Evolutionary conservation across 345 rosid species (phyloP).

Genomic region (Hevea brasiliensis): DNA sequence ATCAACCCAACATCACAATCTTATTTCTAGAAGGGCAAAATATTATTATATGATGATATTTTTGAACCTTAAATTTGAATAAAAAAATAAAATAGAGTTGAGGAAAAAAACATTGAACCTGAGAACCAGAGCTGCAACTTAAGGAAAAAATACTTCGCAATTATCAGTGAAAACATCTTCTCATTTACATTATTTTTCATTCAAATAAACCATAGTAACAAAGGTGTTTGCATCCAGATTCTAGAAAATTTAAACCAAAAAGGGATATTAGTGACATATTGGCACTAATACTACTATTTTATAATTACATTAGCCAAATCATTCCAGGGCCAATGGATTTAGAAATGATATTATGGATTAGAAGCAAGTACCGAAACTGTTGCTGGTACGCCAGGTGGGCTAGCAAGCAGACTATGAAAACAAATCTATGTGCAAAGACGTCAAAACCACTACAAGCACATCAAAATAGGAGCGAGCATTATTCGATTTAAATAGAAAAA

Average conservation of each 20-base stretch:
- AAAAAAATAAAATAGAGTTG: too few species aligned
- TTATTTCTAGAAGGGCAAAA: too few species aligned
- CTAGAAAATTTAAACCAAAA: not conserved
- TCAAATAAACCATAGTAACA: constrained; percentile 2
- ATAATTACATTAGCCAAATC: not conserved
- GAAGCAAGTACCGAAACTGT: not conserved
- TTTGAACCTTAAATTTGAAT: too few species aligned
- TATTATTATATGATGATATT: too few species aligned
- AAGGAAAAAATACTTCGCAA: not conserved
- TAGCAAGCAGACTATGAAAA: not conserved
- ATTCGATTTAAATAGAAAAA: too few species aligned
- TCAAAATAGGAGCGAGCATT: too few species aligned
- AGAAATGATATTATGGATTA: not conserved
- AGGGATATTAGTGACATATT: not conserved
- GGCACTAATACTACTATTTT: not conserved
- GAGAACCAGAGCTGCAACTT: too few species aligned
- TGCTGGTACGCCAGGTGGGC: not conserved
- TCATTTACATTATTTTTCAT: not conserved
- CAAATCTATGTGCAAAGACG: constrained; percentile 3
- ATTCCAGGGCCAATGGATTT: not conserved
- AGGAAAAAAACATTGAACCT: too few species aligned
- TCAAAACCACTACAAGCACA: constrained; percentile 15
- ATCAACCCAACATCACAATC: too few species aligned
- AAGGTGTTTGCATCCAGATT: not conserved
- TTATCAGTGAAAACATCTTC: not conserved